These are phyloP conservation scores for Ogataea dorogensis DNA, from an alignment of 805 yeast genomes.

Conservation along the genomic window DNA sequence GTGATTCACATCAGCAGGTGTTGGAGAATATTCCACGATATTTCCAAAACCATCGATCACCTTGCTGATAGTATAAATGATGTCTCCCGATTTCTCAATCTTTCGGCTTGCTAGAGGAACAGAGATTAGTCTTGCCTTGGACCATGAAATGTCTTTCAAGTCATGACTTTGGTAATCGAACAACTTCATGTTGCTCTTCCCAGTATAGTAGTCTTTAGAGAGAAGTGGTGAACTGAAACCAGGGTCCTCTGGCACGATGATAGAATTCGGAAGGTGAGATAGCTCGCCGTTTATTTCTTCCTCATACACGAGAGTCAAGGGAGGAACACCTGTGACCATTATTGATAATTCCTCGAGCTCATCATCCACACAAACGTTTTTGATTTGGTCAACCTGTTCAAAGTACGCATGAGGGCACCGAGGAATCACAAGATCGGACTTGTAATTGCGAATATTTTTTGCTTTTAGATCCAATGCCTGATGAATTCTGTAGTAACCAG, in stretches of 20 bases:
- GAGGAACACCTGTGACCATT: slow-evolving; percentile 72
- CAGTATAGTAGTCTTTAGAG: slow-evolving; percentile 30
- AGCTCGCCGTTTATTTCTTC: slow-evolving; percentile 41
- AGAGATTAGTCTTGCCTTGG: slow-evolving; percentile 26
- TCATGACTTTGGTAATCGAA: slow-evolving; percentile 34
- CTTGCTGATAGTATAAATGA: slow-evolving; percentile 54
- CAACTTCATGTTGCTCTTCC: slow-evolving; percentile 17
- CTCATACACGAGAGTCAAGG: slow-evolving; percentile 57
- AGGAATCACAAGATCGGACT: slow-evolving; percentile 64
- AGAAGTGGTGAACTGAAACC: slow-evolving; percentile 50
- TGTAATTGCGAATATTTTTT: slow-evolving; percentile 57
- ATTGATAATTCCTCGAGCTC: slow-evolving; percentile 44
- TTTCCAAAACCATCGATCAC: slow-evolving; percentile 71
- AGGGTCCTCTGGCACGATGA: slow-evolving; percentile 42
- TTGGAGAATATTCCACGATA: slow-evolving; percentile 41
- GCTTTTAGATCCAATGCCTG: slow-evolving; percentile 60
- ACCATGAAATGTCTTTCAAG: slow-evolving; percentile 40
- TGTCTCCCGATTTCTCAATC: slow-evolving; percentile 44
- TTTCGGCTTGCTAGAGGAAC: slow-evolving; percentile 30
- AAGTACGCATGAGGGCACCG: slow-evolving; percentile 75
- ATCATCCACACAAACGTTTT: slow-evolving; percentile 67
- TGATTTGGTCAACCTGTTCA: slow-evolving; percentile 30
- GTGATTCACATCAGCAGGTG: slow-evolving; percentile 36
- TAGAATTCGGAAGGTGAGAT: slow-evolving; percentile 28
- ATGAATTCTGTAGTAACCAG: slow-evolving; percentile 75